Conservation (phyloP, 2,329 filamentous ascomycete species). For the Neofusicoccum laricinum region DNA sequence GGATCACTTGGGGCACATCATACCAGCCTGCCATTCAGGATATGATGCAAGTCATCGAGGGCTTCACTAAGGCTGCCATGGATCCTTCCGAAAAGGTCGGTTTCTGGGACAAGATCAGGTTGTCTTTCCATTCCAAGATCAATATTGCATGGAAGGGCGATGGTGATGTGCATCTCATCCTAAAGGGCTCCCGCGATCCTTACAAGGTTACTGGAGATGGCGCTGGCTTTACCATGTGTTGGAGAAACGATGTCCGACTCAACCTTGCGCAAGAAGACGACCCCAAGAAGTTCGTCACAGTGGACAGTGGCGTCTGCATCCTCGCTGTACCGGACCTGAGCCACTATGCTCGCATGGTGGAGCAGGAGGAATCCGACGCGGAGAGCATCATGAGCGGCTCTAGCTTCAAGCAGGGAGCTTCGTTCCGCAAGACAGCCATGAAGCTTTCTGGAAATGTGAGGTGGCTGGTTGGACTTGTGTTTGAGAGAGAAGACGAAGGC, state of each 20-base stretch:
- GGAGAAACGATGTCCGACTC: conserved; percentile 90
- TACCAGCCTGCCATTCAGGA: conserved; percentile 98
- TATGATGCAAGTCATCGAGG: conserved; percentile 99
- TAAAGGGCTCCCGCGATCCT: conserved; percentile 89
- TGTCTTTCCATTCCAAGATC: conserved; percentile 90
- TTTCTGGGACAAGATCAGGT: conserved; percentile 97
- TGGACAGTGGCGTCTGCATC: conserved; percentile 93
- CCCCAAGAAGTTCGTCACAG: conserved; percentile 89
- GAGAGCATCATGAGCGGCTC: conserved; percentile 59
- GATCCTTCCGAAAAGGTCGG: conserved; percentile 92
- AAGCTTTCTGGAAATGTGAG: conserved; percentile 95
- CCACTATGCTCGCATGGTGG: conserved; percentile 72
- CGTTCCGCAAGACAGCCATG: conserved; percentile 98
- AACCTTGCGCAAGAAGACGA: conserved; percentile 81
- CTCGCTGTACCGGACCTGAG: conserved; percentile 93
- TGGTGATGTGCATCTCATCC: conserved; percentile 87
- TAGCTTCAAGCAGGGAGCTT: conserved; percentile 68
- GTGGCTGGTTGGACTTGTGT: conserved; percentile 87
- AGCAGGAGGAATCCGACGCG: conserved; percentile 50
- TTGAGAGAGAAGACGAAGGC: conserved; percentile 76
- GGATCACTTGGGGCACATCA: conserved; percentile 94
- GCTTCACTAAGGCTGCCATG: conserved; percentile 91
- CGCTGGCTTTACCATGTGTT: conserved; percentile 96
- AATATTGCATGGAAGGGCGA: conserved; percentile 90
- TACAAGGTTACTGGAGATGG: conserved; percentile 91